phyloP scores from a whole-genome alignment of 2,329 filamentous ascomycete genomes.

The Dactylellina drechsleri region DNA sequence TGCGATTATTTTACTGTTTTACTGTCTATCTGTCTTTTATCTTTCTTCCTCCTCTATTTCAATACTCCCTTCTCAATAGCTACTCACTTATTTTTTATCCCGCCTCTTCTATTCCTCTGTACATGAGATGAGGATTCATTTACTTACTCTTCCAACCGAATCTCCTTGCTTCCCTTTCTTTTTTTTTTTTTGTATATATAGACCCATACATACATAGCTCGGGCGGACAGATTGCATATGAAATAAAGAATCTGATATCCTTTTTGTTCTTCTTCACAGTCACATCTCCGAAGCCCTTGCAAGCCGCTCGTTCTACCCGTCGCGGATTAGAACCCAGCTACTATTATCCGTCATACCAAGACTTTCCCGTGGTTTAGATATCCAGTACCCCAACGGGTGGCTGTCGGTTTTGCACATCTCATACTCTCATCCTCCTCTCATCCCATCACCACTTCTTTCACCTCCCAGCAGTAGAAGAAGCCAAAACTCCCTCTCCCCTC shows the following conservation, averaged over 20 bases:
- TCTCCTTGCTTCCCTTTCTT: not conserved
- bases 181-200: slow-evolving; percentile 10
- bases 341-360: too few species aligned
- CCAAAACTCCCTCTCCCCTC: slow-evolving; percentile 27
- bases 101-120: not conserved
- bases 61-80: not conserved
- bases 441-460: slow-evolving; percentile 27
- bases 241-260: slow-evolving; percentile 20
- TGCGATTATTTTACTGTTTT: not conserved
- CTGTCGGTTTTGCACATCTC: not conserved
- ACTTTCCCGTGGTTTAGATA: too few species aligned
- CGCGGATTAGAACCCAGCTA: too few species aligned
- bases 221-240: slow-evolving; percentile 26
- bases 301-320: too few species aligned
- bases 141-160: not conserved
- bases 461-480: not conserved
- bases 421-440: slow-evolving; percentile 39
- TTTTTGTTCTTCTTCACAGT: slow-evolving; percentile 23
- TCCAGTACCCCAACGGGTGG: not conserved
- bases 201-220: slow-evolving; percentile 12
- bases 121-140: slow-evolving; percentile 5
- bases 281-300: too few species aligned
- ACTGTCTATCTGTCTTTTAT: not conserved
- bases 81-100: not conserved
- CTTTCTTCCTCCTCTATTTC: not conserved